Base-by-base conservation (phyloP, 129 eudicot species). In the Flaveria robusta region DNA sequence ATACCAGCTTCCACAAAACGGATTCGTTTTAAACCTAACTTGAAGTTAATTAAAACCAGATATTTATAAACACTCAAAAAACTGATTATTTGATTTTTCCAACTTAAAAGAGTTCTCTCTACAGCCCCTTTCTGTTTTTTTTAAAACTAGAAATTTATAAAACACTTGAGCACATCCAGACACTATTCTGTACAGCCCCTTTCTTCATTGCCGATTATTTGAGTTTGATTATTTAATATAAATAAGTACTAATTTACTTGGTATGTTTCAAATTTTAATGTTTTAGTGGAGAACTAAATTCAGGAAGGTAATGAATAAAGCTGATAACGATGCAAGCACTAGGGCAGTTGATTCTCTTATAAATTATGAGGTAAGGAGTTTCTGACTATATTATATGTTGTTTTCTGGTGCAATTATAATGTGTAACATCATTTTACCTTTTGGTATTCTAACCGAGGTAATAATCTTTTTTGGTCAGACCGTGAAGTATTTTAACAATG, bases 271-370 rank as follows among this genome's bases (percentile, higher is more conserved):
- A 6, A 27, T 77, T 76, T 65, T 45, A 34, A 15, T 46, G 78
- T 76, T 83, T 20, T 81, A 94, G 99, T 94, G 97, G 99, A 89
- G 99, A 81, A 94, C 99, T 76, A 94, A 94, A 80, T 94, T 94
- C 75, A 87, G 99, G 84, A 94, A 94, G 88, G 85, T 85, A 67
- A 94, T 94, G 99, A 94, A 94, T 83, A 94, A 94, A 86, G 99
- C 99, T 84, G 99, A 94, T 51, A 94, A 94, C 49, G 99, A 94
- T 84, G 99, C 99, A 47, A 91, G 89, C 81, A 94, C 97, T n/a
- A 87, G 96, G 82, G 99, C 99, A 84, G 83, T 89, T 37, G 99
- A 94, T 86, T 94, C 99, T 5, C 87, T 94, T 71, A 91, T 94
- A 68, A 94, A 94, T 83, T 94, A 91, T 76, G 99, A 94, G 96